Evolutionary conservation across 2,329 filamentous ascomycete genomes (phyloP).

Genomic region (Nigrograna mackinnonii): DNA sequence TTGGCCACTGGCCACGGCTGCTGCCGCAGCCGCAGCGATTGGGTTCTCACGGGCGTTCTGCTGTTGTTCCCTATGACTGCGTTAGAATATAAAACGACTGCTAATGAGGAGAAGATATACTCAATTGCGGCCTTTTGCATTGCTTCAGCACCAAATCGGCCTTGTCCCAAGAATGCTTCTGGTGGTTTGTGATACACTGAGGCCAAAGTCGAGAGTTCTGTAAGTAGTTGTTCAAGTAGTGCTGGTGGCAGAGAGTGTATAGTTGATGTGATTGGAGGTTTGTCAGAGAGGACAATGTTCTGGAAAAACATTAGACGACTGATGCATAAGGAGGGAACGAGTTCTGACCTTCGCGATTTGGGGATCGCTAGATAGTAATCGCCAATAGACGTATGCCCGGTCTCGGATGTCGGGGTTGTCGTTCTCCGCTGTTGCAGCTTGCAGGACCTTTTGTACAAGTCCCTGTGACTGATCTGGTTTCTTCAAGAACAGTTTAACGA

Average conservation of each 20-base stretch:
- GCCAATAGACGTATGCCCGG: constrained; percentile 98
- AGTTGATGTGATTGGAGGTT: constrained; percentile 91
- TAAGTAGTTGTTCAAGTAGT: constrained; percentile 86
- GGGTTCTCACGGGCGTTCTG: constrained; percentile 93
- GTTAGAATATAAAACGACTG: constrained; percentile 14
- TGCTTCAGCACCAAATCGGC: constrained; percentile 88
- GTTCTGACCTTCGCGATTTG: constrained; percentile 76
- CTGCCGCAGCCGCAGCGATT: constrained; percentile 81
- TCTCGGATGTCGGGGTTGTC: constrained; percentile 98
- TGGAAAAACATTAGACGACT: constrained; percentile 28
- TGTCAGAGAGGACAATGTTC: constrained; percentile 90
- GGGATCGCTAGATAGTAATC: constrained; percentile 87
- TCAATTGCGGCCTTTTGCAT: constrained; percentile 96
- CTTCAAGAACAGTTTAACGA: constrained; percentile 97
- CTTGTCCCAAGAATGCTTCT: constrained; percentile 96
- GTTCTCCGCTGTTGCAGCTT: constrained; percentile 89
- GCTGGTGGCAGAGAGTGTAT: constrained; percentile 85
- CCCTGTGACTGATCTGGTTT: constrained; percentile 90
- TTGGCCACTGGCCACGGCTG: constrained; percentile 61
- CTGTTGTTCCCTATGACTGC: constrained; percentile 70
- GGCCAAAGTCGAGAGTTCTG: constrained; percentile 89
- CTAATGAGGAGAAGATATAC: constrained; percentile 39
- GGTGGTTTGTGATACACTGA: constrained; percentile 99
- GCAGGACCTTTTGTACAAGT: constrained; percentile 91
- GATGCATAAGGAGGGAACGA: too few relatives aligned